Percentiles rank a stretch among this genome's conserved stretches.
Evolutionary conservation across 371 early-diverging fungal genomes (phyloP).

Genomic region (Globomyces sp.): DNA sequence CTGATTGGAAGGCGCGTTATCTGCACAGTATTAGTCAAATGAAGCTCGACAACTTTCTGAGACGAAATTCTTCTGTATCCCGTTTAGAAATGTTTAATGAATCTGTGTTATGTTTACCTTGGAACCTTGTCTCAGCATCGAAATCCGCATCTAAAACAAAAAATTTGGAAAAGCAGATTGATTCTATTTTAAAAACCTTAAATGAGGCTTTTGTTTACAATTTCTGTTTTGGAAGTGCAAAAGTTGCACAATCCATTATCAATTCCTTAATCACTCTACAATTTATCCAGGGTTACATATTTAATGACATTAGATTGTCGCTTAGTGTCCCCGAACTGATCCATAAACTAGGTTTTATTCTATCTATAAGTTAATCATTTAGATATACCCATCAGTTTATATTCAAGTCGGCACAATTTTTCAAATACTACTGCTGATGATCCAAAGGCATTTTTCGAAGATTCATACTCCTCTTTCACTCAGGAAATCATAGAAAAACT

Average conservation of each 20-base stretch:
- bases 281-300: conserved; percentile 3
- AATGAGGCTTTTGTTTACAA: neutral
- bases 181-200: neutral
- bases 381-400: conserved; percentile 5
- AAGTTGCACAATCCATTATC: neutral
- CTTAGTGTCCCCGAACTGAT: too few species aligned
- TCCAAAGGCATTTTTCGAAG: too few species aligned
- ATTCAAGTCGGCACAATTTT: neutral
- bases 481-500: too few species aligned
- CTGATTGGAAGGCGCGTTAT: neutral
- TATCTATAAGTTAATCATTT: too few species aligned
- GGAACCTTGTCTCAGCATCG: neutral
- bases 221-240: neutral
- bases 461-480: too few species aligned
- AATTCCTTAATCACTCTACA: neutral
- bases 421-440: neutral
- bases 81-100: conserved; percentile 1
- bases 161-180: neutral
- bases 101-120: conserved; percentile 10
- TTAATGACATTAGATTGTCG: neutral
- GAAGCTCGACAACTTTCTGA: conserved; percentile 6
- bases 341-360: too few species aligned
- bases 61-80: neutral
- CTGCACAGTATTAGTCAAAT: neutral
- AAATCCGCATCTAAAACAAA: neutral